Evolutionary conservation across 805 yeast species (phyloP), one percentile per base, ranked within the genome.

Genomic region (Zygosaccharomyces bisporus): DNA sequence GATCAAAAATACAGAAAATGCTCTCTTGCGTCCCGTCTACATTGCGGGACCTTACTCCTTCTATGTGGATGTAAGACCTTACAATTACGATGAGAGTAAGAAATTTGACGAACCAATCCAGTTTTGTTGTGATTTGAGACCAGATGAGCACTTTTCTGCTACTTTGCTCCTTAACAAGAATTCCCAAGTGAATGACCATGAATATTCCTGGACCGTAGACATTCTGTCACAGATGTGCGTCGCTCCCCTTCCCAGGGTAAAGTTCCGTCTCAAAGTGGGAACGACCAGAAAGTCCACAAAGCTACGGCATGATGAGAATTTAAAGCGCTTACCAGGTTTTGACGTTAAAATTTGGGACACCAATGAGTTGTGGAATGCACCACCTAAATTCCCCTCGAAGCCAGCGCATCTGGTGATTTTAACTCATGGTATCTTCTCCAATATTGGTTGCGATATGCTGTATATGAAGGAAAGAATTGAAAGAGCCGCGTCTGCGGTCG

Each of bases 361-460:
- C 0, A 53, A 73, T 3, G 83, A 80, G 43, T 58, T 91, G 24
- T 93, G 98, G 97, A 76, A 79, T 60, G 59, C 73, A 30, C 93
- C 95, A 0, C 75, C 79, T 1, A 72, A 69, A 2, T 52, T 67
- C 8, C 67, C 73, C 0, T 56, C 68, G 4, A 63, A 66, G 45
- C 93, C 95, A 0, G 76, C 82, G 10, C 99, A 93, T 69, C 68
- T 93, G 44, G 93, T 91, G 2, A 72, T 93, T 3, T 54, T 90
- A 9, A 88, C 96, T 0, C 99, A 93, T 63, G 99, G 99, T 0
- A 74, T 93, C 19, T 95, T 88, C 57, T 86, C 97, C 1, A 93
- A 90, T 57, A 76, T 82, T 4, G 82, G 93, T 1, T 88, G 95
- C 8, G 99, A 93, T 63, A 79, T 93, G 95, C 72, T 86, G 14